Base-by-base conservation (phyloP, 768 basidiomycete species). In the Boletus sensibilis region DNA sequence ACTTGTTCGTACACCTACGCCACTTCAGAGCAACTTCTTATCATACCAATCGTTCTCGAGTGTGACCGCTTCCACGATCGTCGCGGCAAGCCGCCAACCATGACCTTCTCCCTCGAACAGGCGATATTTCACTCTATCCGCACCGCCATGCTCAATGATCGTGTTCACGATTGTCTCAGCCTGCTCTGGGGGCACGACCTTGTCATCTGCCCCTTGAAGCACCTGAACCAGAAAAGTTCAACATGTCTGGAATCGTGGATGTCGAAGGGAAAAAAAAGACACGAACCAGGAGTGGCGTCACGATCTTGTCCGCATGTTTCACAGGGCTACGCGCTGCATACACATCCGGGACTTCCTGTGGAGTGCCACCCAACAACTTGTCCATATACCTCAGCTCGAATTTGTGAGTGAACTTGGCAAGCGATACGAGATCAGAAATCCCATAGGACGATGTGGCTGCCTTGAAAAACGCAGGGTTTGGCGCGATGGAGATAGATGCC, bases 351-450 rank as follows among this genome's bases (percentile, higher is more conserved):
- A 83, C 66, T 54, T 84, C 75, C 20, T 74, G 66, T 2, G 66
- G 65, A 1, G 79, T 76, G 3, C 85, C 86, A 1, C 91, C 88
- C n/a, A 90, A 58, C 18, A 92, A 75, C 64, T 82, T 82, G 55
- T 78, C 75, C 62, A 83, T 67, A 65, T 87, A 87, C 44, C 72
- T 72, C 43, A 79, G 78, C 68, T 87, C 84, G 50, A 87, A 88
- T 67, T 88, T 93, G 73, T 92, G 89, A 7, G 87, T 87, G 56
- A 83, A 82, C 41, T 80, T 74, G 4, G 76, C 79, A 10, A 92
- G 76, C 47, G 68, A 75, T 12, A 67, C 67, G 33, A 92, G 70
- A 63, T 91, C 85, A 0, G 84, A 84, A 44, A 93, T 75, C 0
- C 92, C 91, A 62, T 78, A 94, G n/a, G 72, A 74, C 0, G 83